Evolutionary conservation across 495 filamentous ascomycete genomes (phyloP).

Genomic region (Aspergillus egyptiacus): DNA sequence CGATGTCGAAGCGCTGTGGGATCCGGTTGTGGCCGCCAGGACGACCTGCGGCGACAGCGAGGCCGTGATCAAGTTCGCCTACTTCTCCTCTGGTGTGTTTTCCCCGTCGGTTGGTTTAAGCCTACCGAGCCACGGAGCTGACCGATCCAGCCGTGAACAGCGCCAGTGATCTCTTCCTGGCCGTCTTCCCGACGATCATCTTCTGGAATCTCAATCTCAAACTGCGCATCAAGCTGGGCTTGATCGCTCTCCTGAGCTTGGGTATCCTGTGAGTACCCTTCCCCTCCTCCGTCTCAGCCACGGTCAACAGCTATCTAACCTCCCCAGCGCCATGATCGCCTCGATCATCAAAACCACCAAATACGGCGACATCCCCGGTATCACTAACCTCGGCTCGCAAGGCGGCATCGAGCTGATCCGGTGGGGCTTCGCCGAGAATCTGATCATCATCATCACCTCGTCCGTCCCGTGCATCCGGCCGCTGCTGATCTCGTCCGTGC

Average conservation of each 20-base stretch:
- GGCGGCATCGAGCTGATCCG: slow-evolving; percentile 30
- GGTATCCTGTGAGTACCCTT: slow-evolving; percentile 30
- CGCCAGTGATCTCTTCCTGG: slow-evolving; percentile 37
- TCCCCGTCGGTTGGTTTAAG: not conserved
- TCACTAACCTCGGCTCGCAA: slow-evolving; percentile 26
- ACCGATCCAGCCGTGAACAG: slow-evolving; percentile 36
- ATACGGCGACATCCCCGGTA: slow-evolving; percentile 27
- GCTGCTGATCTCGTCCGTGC: slow-evolving; percentile 33
- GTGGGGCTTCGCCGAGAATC: slow-evolving; percentile 32
- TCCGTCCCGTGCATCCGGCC: slow-evolving; percentile 33
- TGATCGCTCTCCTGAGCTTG: slow-evolving; percentile 36
- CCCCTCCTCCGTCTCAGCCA: not conserved
- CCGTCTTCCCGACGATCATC: slow-evolving; percentile 36
- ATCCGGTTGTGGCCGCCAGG: slow-evolving; percentile 18
- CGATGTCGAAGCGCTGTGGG: slow-evolving; percentile 24
- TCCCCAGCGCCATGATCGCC: slow-evolving; percentile 30
- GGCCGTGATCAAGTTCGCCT: slow-evolving; percentile 27
- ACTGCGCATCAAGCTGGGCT: slow-evolving; percentile 31
- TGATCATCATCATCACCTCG: slow-evolving; percentile 33
- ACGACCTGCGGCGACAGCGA: slow-evolving; percentile 23
- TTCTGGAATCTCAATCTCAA: slow-evolving; percentile 43
- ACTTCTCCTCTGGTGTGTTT: slow-evolving; percentile 30
- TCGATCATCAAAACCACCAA: slow-evolving; percentile 43
- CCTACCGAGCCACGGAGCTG: not conserved
- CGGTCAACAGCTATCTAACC: not conserved